Base-by-base conservation (phyloP, 768 basidiomycete species). In the Thelephora ganbajun region DNA sequence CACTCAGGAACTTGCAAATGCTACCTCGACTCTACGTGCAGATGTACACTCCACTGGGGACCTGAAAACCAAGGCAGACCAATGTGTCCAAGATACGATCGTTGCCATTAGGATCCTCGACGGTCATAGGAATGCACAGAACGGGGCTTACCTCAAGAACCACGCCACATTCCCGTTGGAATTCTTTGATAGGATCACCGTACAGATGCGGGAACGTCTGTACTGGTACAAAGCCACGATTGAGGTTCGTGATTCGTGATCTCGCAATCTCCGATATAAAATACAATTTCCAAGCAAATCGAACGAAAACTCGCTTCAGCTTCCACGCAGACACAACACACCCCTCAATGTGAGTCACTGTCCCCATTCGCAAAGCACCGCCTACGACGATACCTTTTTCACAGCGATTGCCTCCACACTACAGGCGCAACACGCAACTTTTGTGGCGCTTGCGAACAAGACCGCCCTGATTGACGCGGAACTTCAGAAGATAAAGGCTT, bases 91-190 rank as follows among this genome's bases (percentile, higher is more conserved):
- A 63, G 88, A 90, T 55, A 84, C 80, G 19, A 86, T 89, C 46
- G 69, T 79, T 22, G 77, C 83, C 2, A 86, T 77, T 6, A 76
- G 77, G 23, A 80, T 89, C 48, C 69, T 91, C 43, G 86, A 88
- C 53, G 86, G 79, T 6, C 85, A 83, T 65, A 74, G 71, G 51
- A 82, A 81, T 56, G 81, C 82, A 2, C 83, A 87, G 48, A 73
- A 78, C 50, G 77, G 74, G 18, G 70, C 70, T 19, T 78, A 83
- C 61, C 65, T 88, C 45, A 87, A 84, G 58, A 82, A 82, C 44
- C 77, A 87, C 50, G 82, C 87, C 2, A 70, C 68, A n/a, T 91
- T 89, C 63, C 87, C 87, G 19, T 65, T 86, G 9, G 87, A 88
- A 55, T 86, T 78, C 63, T 88, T 89, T 65, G 71, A 67, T 20